Conservation (phyloP, 2,329 filamentous ascomycete genomes). For the Trichophyton benhamiae region DNA sequence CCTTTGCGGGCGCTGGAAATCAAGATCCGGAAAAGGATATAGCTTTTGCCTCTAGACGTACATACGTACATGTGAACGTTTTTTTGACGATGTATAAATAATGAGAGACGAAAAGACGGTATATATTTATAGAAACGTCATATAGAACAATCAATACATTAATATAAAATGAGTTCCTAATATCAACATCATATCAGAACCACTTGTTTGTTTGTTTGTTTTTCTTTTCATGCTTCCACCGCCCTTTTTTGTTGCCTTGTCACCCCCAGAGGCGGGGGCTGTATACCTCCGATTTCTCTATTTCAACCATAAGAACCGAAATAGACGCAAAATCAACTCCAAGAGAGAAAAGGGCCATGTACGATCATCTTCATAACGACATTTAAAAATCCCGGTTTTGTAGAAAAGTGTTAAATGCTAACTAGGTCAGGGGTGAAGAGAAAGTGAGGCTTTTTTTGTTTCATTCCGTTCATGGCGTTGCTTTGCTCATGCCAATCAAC, state of each 20-base stretch:
- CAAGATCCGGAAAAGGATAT: constrained; percentile 8
- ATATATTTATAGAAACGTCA: no score
- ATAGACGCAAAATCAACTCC: constrained; percentile 1
- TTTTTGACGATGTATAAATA: not conserved
- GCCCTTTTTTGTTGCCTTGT: not conserved
- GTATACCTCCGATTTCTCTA: not conserved
- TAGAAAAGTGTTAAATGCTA: not conserved
- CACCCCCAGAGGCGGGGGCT: not conserved
- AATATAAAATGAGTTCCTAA: not conserved
- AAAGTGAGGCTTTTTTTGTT: not conserved
- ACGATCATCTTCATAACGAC: not conserved
- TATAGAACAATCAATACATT: no score
- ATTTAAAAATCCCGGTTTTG: not conserved
- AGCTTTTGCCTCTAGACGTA: not conserved
- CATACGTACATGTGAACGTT: not conserved
- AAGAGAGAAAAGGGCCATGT: not conserved
- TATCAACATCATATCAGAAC: not conserved
- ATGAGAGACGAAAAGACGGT: not conserved
- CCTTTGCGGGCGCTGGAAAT: constrained; percentile 11
- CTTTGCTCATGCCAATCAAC: constrained; percentile 67
- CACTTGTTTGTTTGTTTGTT: no score
- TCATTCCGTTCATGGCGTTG: constrained; percentile 42
- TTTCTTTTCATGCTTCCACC: not conserved
- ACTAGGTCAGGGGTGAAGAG: not conserved
- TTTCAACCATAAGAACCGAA: not conserved